phyloP scores from a whole-genome alignment of 306 rosid species.

The Cucurbita argyrosperma region DNA sequence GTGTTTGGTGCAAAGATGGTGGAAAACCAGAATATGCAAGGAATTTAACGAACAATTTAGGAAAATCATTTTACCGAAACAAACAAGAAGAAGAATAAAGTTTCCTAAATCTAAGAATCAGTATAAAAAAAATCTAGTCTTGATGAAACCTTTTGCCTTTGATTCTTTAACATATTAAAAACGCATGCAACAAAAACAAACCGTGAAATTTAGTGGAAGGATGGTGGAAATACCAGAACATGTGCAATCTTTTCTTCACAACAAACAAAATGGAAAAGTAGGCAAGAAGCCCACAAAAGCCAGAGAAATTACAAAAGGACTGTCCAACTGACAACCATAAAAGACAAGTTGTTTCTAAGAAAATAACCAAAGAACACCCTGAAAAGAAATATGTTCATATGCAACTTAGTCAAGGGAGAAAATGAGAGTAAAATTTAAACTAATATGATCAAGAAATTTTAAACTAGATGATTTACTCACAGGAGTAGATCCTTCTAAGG shows the following conservation, averaged over 20 bases:
- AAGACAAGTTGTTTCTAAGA: neutral
- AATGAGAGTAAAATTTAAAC: neutral
- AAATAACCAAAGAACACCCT: neutral
- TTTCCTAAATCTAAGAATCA: constrained; percentile 1
- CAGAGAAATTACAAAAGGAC: neutral
- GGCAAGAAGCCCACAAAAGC: neutral
- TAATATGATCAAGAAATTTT: neutral
- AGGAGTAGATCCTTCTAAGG: constrained; percentile 80
- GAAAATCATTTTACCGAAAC: constrained; percentile 7
- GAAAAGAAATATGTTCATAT: neutral
- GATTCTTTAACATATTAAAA: neutral
- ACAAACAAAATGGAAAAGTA: neutral
- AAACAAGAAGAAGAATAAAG: neutral
- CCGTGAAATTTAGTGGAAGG: neutral
- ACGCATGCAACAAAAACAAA: neutral
- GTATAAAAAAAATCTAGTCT: neutral
- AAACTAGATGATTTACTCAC: constrained; percentile 29
- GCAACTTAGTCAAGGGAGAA: neutral
- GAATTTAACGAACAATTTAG: too few relatives aligned
- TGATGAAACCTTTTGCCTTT: neutral
- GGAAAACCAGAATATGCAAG: too few relatives aligned
- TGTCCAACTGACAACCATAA: neutral
- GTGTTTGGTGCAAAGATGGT: too few relatives aligned
- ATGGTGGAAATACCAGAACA: neutral
- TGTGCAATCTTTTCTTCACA: neutral